Evolutionary conservation across 2,329 filamentous ascomycete genomes (phyloP), one percentile per base, ranked within the genome.

Genomic region (Penicillium crustosum): DNA sequence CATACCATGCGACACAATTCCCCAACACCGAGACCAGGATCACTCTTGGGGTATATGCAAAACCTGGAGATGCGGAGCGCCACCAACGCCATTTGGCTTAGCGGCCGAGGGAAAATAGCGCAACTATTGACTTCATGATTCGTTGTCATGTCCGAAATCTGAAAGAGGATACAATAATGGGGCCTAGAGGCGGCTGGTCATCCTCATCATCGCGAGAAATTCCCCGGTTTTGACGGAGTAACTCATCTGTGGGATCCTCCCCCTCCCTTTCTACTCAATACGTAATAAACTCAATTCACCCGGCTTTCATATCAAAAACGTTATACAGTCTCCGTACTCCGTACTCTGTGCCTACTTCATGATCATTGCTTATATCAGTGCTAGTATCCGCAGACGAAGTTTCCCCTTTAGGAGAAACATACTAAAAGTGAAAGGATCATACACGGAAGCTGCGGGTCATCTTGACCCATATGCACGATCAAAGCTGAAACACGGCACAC

Each of bases 21-120:
- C 41, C 21, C 21, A 25, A 23, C 17, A 19, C 9, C 19, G 13
- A 15, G 12, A 13, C 19, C n/a, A 31, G 5, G 29, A 31, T 29
- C 27, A 23, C 4, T 15, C n/a, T 31, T 45, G 6, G 10, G n/a
- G n/a, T 21, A 33, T 47, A 4, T 23, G 12, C 7, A 10, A 33
- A 21, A 33, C n/a, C 44, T 41, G 50, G n/a, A 53, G 50, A 53
- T 36, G 49, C 10, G 27, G 39, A 60, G 44, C 53, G 57, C 53
- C 59, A 61, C 59, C 59, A 59, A 57, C 47, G 53, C 53, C 42
- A 49, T 53, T 17, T n/a, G 45, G 42, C 19, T 45, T 51, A 57
- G 49, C 38, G 53, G 43, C 45, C 49, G 42, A 41, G 25, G 19
- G 25, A 51, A 52, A 47, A 23, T 43, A 53, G 10, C 53, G 44